A percentile compares a stretch with the other conserved stretches of the same genome.
Conservation (phyloP, 192 early-diverging fungal genomes). For the Dispira simplex region DNA sequence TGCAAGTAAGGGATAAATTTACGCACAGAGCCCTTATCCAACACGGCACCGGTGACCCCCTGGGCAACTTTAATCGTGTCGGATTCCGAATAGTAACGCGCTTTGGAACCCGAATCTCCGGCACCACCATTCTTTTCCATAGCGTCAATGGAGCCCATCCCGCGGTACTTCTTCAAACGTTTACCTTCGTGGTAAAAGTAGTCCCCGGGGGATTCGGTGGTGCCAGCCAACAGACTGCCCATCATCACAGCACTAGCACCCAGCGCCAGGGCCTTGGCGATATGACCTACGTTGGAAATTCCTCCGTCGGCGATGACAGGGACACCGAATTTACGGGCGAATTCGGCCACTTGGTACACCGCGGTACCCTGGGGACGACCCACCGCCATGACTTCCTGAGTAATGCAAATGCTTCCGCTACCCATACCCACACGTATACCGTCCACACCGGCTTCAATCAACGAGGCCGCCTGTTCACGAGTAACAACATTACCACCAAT, state of each 20-base stretch:
- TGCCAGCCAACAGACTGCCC: slow-evolving; percentile 92
- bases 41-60: slow-evolving; percentile 92
- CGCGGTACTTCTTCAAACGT: slow-evolving; percentile 96
- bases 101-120: slow-evolving; percentile 65
- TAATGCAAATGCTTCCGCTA: slow-evolving; percentile 94
- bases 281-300: slow-evolving; percentile 93
- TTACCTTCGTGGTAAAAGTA: slow-evolving; percentile 98
- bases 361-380: slow-evolving; percentile 96
- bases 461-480: slow-evolving; percentile 76
- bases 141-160: slow-evolving; percentile 97
- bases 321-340: slow-evolving; percentile 82
- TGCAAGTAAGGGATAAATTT: slow-evolving; percentile 85
- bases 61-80: slow-evolving; percentile 98
- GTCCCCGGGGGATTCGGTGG: slow-evolving; percentile 88
- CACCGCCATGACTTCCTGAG: slow-evolving; percentile 97
- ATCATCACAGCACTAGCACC: slow-evolving; percentile 99
- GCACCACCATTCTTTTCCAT: slow-evolving; percentile 55
- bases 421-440: slow-evolving; percentile 96
- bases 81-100: slow-evolving; percentile 92
- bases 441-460: slow-evolving; percentile 91
- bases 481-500: slow-evolving; percentile 98
- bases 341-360: slow-evolving; percentile 91
- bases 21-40: slow-evolving; percentile 93
- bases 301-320: slow-evolving; percentile 97
- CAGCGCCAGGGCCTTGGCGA: slow-evolving; percentile 87